phyloP scores from a whole-genome alignment of 495 filamentous ascomycete genomes.

The Tuber umbilicatum region DNA sequence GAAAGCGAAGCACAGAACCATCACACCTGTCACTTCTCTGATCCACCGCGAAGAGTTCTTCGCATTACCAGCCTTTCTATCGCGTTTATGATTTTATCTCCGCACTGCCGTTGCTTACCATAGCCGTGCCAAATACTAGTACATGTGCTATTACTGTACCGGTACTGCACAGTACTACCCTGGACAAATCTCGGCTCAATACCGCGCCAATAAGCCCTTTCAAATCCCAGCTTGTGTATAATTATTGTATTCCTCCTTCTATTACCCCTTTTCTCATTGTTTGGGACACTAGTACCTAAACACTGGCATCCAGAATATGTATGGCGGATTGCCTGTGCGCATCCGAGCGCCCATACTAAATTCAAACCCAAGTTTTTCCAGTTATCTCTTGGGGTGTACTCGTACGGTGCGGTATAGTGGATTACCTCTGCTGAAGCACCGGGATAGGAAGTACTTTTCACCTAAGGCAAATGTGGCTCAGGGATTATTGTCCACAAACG shows the following conservation, averaged over 20 bases:
- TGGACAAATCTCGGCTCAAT: too few relatives aligned
- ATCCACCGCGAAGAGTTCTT: background rate
- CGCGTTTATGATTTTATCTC: background rate
- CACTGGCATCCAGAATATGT: too few relatives aligned
- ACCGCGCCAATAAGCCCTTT: background rate
- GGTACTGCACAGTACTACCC: too few relatives aligned
- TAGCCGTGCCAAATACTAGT: too few relatives aligned
- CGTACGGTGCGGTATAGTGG: too few relatives aligned
- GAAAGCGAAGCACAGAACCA: background rate
- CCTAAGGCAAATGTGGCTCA: background rate
- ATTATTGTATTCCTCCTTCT: background rate
- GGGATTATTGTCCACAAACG: background rate
- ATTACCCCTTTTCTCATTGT: background rate
- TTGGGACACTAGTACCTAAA: too few relatives aligned
- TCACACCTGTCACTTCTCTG: background rate
- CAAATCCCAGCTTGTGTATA: background rate
- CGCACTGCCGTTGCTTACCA: background rate
- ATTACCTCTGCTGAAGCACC: background rate
- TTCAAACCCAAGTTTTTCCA: too few relatives aligned
- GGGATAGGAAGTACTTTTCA: background rate
- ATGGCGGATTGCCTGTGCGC: too few relatives aligned
- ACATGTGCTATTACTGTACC: too few relatives aligned
- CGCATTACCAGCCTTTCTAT: background rate
- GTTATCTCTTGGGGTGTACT: too few relatives aligned
- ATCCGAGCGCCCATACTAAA: too few relatives aligned